Conservation (phyloP, 2,329 filamentous ascomycete genomes). For the Colletotrichum sp. region DNA sequence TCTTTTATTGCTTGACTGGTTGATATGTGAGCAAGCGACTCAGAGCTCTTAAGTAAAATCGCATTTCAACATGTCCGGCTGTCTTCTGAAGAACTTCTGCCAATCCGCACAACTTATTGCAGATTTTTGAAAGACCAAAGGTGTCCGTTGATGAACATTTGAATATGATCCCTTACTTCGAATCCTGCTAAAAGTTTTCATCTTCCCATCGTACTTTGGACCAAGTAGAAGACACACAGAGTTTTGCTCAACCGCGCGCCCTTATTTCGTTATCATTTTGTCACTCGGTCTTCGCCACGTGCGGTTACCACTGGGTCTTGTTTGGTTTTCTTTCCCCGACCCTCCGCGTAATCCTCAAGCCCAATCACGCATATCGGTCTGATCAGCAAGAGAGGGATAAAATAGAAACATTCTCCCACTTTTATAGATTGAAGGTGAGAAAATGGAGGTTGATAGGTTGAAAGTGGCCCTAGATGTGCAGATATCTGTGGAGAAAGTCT, state of each 20-base stretch:
- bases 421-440: not conserved
- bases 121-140: not conserved
- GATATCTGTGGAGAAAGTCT: not conserved
- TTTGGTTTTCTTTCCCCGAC: not conserved
- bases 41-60: not conserved
- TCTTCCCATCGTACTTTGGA: not conserved
- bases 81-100: not conserved
- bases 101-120: not conserved
- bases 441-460: not conserved
- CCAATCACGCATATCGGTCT: not conserved
- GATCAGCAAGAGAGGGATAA: not conserved
- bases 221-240: not conserved
- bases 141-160: too few species aligned
- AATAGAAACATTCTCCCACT: not conserved
- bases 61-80: not conserved
- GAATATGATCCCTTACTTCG: too few species aligned
- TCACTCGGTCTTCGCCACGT: not conserved
- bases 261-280: not conserved
- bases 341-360: not conserved
- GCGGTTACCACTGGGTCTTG: too few species aligned
- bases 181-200: too few species aligned
- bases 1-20: not conserved
- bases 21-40: not conserved
- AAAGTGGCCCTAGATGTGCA: not conserved
- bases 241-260: not conserved